Evolutionary conservation across 1,139 yeast genomes (phyloP).

Genomic region (Kazachstania sp.): DNA sequence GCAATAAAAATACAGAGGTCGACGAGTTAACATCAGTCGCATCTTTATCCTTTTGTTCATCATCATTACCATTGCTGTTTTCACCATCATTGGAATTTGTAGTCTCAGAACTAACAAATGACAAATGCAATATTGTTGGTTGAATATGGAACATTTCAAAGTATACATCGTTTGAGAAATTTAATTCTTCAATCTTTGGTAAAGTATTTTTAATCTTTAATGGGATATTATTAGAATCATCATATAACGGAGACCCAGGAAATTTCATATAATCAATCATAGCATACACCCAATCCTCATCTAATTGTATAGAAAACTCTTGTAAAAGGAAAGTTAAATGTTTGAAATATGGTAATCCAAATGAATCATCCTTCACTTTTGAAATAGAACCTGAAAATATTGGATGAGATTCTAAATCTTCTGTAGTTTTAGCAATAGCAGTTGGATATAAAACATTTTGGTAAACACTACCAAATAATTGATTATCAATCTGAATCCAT

Average conservation of each 20-base stretch:
- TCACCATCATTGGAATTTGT: constrained; percentile 40
- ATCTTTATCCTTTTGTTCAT: constrained; percentile 21
- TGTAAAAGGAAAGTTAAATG: constrained; percentile 85
- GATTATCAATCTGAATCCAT: constrained; percentile 94
- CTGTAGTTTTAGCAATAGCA: constrained; percentile 74
- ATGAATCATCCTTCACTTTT: constrained; percentile 76
- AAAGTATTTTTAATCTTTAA: constrained; percentile 40
- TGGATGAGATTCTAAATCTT: constrained; percentile 84
- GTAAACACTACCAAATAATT: constrained; percentile 76
- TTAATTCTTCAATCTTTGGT: constrained; percentile 61
- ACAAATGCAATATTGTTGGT: constrained; percentile 79
- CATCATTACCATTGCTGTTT: constrained; percentile 16
- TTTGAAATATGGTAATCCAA: constrained; percentile 83
- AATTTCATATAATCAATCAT: constrained; percentile 65
- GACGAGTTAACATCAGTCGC: constrained; percentile 38
- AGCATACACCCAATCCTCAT: constrained; percentile 86
- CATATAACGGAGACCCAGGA: constrained; percentile 67
- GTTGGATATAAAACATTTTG: constrained; percentile 91
- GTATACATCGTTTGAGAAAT: constrained; percentile 65
- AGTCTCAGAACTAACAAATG: constrained; percentile 88
- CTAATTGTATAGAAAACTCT: constrained; percentile 85
- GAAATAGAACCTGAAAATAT: constrained; percentile 80
- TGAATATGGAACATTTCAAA: constrained; percentile 90
- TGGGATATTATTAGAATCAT: neutral
- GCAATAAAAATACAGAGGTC: constrained; percentile 63